Conservation (phyloP, 345 rosid genomes). For the Salix koriyanagi region DNA sequence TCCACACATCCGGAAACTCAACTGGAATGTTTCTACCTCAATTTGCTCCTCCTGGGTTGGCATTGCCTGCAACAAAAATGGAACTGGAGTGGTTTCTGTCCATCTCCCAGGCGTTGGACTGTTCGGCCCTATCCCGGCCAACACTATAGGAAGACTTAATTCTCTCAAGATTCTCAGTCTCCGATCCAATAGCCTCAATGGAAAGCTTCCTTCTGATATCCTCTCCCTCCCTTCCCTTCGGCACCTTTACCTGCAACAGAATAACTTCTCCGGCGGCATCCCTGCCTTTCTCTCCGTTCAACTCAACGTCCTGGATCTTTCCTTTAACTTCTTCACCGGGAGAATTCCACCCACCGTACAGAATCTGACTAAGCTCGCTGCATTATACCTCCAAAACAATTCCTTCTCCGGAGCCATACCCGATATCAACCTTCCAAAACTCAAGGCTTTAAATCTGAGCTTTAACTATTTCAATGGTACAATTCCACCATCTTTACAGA, state of each 20-base stretch:
- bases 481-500: slow-evolving; percentile 49
- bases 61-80: slow-evolving; percentile 40
- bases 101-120: slow-evolving; percentile 74
- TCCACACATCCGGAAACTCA: slow-evolving; percentile 45
- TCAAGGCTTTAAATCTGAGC: slow-evolving; percentile 54
- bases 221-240: slow-evolving; percentile 54
- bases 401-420: slow-evolving; percentile 50
- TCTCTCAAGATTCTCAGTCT: slow-evolving; percentile 62
- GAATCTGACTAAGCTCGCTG: slow-evolving; percentile 39
- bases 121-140: slow-evolving; percentile 49
- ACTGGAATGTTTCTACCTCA: slow-evolving; percentile 45
- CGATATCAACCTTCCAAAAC: slow-evolving; percentile 40
- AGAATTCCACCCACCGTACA: slow-evolving; percentile 34
- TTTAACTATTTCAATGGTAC: slow-evolving; percentile 57
- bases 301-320: slow-evolving; percentile 56
- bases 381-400: slow-evolving; percentile 50
- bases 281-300: slow-evolving; percentile 35
- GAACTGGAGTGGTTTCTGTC: slow-evolving; percentile 41
- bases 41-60: slow-evolving; percentile 62
- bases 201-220: slow-evolving; percentile 60
- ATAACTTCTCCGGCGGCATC: slow-evolving; percentile 54
- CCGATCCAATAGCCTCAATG: slow-evolving; percentile 61
- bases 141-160: slow-evolving; percentile 50
- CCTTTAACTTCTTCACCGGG: slow-evolving; percentile 62
- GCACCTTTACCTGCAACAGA: slow-evolving; percentile 56